Conservation (phyloP, 1,284 basidiomycete genomes). For the Papiliotrema laurentii region DNA sequence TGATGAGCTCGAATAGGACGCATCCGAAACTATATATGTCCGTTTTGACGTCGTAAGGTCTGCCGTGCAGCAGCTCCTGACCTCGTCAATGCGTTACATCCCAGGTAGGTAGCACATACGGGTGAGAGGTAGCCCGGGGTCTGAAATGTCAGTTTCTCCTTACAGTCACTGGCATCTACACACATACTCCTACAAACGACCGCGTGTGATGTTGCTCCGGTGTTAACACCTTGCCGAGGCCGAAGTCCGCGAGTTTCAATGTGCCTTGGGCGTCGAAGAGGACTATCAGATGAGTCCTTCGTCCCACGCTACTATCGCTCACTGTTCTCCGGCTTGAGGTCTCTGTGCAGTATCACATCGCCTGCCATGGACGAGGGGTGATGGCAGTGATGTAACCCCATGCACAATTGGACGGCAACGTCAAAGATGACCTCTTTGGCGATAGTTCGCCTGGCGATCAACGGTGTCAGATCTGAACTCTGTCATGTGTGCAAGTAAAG, state of each 20-base stretch:
- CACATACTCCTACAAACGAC: neutral
- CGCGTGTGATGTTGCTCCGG: neutral
- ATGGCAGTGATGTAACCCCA: neutral
- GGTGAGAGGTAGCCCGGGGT: neutral
- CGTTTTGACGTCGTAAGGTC: neutral
- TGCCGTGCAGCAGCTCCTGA: neutral
- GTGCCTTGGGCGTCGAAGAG: neutral
- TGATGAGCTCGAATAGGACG: neutral
- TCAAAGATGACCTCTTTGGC: neutral
- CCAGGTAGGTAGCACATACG: neutral
- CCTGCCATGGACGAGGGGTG: neutral
- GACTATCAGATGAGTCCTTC: neutral
- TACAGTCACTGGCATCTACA: neutral
- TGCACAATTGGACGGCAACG: neutral
- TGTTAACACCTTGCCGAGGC: neutral
- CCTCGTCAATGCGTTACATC: neutral
- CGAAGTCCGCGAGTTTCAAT: neutral
- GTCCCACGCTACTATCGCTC: neutral
- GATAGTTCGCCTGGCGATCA: neutral
- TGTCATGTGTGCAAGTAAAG: neutral
- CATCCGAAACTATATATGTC: conserved; percentile 1
- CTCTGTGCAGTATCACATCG: neutral
- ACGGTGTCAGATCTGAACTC: neutral
- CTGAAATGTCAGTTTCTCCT: neutral
- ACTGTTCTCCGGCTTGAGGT: neutral